Percentiles rank a stretch among this genome's conserved stretches.
phyloP scores from a whole-genome alignment of 2,329 filamentous ascomycete genomes.

The Aspergillus pseudotamarii region DNA sequence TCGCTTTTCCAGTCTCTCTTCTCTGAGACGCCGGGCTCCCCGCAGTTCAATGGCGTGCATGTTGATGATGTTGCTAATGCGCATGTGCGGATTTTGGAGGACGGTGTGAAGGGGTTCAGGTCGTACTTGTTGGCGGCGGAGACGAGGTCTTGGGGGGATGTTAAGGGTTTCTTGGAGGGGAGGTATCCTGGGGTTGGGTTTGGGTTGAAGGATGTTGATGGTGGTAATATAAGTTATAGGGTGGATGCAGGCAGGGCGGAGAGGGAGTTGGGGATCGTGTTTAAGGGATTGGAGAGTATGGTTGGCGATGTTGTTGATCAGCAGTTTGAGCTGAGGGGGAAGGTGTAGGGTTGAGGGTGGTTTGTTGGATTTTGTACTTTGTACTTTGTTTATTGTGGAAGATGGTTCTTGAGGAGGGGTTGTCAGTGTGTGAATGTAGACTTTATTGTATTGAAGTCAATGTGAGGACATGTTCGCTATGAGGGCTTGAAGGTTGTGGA shows the following conservation, averaged over 20 bases:
- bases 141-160: slow-evolving; percentile 17
- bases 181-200: slow-evolving; percentile 14
- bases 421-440: no score
- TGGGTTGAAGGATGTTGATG: slow-evolving; percentile 8
- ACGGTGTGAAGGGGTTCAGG: slow-evolving; percentile 7
- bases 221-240: background rate
- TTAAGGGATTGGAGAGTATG: slow-evolving; percentile 12
- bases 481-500: background rate
- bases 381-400: background rate
- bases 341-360: background rate
- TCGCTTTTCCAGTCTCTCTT: slow-evolving; percentile 11
- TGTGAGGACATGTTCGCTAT: background rate
- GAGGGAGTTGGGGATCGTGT: slow-evolving; percentile 17
- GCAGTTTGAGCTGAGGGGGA: slow-evolving; percentile 15
- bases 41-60: slow-evolving; percentile 19
- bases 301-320: slow-evolving; percentile 20
- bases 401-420: no score
- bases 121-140: slow-evolving; percentile 17
- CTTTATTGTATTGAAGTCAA: background rate
- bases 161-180: slow-evolving; percentile 8
- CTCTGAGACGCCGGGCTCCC: slow-evolving; percentile 8
- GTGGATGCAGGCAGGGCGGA: slow-evolving; percentile 14
- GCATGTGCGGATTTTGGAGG: slow-evolving; percentile 20
- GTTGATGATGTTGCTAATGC: slow-evolving; percentile 25
- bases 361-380: background rate